Evolutionary conservation across 192 early-diverging fungal species (phyloP).

Genomic region (Podila clonocystis): DNA sequence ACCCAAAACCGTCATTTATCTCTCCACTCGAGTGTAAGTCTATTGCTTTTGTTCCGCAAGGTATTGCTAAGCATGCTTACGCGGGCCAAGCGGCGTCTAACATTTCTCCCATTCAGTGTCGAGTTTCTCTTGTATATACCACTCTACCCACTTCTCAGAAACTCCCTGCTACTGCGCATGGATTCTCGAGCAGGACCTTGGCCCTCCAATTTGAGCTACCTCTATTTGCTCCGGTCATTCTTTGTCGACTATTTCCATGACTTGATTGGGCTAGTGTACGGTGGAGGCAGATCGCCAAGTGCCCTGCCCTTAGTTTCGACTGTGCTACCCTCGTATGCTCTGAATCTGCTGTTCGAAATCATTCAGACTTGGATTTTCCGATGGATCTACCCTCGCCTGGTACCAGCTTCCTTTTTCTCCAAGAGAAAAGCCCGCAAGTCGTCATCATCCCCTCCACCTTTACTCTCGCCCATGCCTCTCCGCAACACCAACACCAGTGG

Average conservation of each 20-base stretch:
- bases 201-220: conserved; percentile 26
- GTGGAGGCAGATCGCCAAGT: conserved; percentile 33
- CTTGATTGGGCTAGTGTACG: conserved; percentile 46
- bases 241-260: conserved; percentile 41
- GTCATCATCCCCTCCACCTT: conserved; percentile 3
- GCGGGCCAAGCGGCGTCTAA: no score
- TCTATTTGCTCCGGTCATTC: conserved; percentile 31
- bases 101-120: conserved; percentile 4
- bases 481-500: not conserved
- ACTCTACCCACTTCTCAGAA: conserved; percentile 44
- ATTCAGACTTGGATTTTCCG: conserved; percentile 51
- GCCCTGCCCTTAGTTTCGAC: conserved; percentile 42
- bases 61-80: no score
- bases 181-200: conserved; percentile 38
- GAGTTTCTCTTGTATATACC: conserved; percentile 52
- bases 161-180: conserved; percentile 39
- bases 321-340: conserved; percentile 40
- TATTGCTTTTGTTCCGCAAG: no score
- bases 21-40: conserved; percentile 34
- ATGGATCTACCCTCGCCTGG: conserved; percentile 46
- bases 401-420: conserved; percentile 26
- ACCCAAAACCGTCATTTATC: conserved; percentile 35
- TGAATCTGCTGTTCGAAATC: conserved; percentile 46
- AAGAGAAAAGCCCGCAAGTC: conserved; percentile 17
- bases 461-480: conserved; percentile 11